Base-by-base conservation (phyloP, 768 basidiomycete species). In the Rhodotorula graminis region DNA sequence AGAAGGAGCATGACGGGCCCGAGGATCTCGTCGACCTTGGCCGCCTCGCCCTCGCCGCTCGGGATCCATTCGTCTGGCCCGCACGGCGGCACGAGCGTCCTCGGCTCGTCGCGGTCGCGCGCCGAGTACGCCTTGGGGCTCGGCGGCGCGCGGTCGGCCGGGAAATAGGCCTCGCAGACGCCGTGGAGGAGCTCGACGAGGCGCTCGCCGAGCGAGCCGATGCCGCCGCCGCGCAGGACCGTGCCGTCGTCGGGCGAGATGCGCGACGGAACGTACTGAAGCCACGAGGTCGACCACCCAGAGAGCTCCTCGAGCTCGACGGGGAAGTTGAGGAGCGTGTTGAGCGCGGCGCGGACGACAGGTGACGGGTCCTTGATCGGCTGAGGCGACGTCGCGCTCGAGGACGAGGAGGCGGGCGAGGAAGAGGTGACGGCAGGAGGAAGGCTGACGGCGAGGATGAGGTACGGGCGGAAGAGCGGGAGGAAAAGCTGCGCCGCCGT, bases 1-100 rank as follows among this genome's bases (percentile, higher is more conserved):
- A 96, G 80, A 52, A 98, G 85, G 23, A 94, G 82, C 33, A 89
- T 84, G 19, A 96, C 82, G 2, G 93, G 93, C 8, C 88, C 84
- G 50, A 94, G 82, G 2, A 87, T 79, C 64, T 95, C 92, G 77
- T 97, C 93, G 53, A 94, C 79, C 37, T 85, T 82, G n/a, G 25
- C 57, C 37, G 73, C 67, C 21, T 71, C 65, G 10, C 71, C 70
- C 31, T 60, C 44, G 4, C 71, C 74, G 0, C 50, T 46, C 49
- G 64, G 42, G n/a, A 76, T 53, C 62, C 71, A 69, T 61, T 76
- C 74, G 58, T 76, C 74, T 14, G 74, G 74, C 59, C 46, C 44
- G 1, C 50, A 64, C 2, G 72, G 72, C 27, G 63, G 5, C 16
- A 16, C 59, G 42, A 68, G 61, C 52, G 15, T 25, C 29, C 50